Conservation (phyloP, 2,329 filamentous ascomycete genomes). For the Epichloe gansuensis region DNA sequence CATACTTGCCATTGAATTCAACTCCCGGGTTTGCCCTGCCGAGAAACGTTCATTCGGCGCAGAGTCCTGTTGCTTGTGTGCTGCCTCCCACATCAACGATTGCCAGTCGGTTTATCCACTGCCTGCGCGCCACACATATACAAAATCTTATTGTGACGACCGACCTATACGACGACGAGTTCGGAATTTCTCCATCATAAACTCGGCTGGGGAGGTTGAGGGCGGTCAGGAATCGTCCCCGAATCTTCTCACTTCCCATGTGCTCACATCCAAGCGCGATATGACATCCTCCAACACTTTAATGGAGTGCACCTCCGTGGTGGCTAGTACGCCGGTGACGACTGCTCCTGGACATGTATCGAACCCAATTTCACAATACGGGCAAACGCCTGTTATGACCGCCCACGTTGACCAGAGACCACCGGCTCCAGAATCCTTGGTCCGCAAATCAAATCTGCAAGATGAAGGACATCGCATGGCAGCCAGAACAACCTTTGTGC, state of each 20-base stretch:
- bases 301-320: slow-evolving; percentile 18
- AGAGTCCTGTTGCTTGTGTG: too few relatives aligned
- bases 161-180: not conserved
- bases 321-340: slow-evolving; percentile 15
- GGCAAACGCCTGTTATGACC: not conserved
- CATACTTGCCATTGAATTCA: too few relatives aligned
- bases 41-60: too few relatives aligned
- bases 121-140: not conserved
- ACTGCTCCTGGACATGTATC: slow-evolving; percentile 12
- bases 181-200: not conserved
- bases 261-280: slow-evolving; percentile 14
- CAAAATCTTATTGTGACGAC: not conserved
- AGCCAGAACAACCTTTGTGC: slow-evolving; percentile 22
- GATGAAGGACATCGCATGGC: slow-evolving; percentile 16
- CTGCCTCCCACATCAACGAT: not conserved
- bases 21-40: too few relatives aligned
- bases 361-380: not conserved
- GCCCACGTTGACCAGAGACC: not conserved
- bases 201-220: not conserved
- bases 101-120: not conserved
- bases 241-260: slow-evolving; percentile 7
- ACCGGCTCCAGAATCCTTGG: not conserved
- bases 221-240: slow-evolving; percentile 4
- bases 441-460: slow-evolving; percentile 1
- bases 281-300: slow-evolving; percentile 21